phyloP scores from a whole-genome alignment of 2,329 filamentous ascomycete species.

The Fusarium compactum region DNA sequence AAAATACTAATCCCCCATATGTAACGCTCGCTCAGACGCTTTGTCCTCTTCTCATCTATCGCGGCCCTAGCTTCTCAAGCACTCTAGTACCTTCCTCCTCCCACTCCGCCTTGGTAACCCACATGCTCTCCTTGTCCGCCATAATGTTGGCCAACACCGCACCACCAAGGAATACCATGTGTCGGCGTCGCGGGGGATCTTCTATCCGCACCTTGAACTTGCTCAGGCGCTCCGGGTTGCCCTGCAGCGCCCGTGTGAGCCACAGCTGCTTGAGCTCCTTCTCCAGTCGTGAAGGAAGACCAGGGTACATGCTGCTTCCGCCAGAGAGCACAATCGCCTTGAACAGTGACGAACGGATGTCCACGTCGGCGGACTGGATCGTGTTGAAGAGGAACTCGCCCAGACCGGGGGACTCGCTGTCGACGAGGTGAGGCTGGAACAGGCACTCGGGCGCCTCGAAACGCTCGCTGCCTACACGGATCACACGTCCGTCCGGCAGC shows the following conservation, averaged over 20 bases:
- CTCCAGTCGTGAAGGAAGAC: constrained; percentile 91
- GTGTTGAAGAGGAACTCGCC: constrained; percentile 99
- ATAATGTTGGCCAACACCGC: constrained; percentile 98
- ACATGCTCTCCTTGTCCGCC: constrained; percentile 99
- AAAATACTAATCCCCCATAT: constrained; percentile 35
- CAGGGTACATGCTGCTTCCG: constrained; percentile 99
- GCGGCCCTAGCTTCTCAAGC: constrained; percentile 91
- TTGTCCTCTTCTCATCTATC: constrained; percentile 62
- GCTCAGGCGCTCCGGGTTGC: constrained; percentile 92
- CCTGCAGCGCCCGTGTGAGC: constrained; percentile 90
- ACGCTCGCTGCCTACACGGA: constrained; percentile 94
- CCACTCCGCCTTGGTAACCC: constrained; percentile 98
- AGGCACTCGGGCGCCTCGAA: constrained; percentile 98
- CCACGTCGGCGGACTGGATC: constrained; percentile 94
- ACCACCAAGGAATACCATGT: constrained; percentile 99
- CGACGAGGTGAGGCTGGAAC: constrained; percentile 97
- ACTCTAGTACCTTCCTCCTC: constrained; percentile 87
- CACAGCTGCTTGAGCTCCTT: constrained; percentile 99
- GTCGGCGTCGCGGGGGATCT: constrained; percentile 92
- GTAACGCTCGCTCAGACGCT: constrained; percentile 25
- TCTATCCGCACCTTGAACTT: constrained; percentile 99
- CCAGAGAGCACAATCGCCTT: constrained; percentile 97
- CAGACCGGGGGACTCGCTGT: constrained; percentile 96
- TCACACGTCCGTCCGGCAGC: constrained; percentile 93
- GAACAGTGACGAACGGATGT: constrained; percentile 92